phyloP scores from a whole-genome alignment of 176 grass and related monocot species.

The Eragrostis curvula region DNA sequence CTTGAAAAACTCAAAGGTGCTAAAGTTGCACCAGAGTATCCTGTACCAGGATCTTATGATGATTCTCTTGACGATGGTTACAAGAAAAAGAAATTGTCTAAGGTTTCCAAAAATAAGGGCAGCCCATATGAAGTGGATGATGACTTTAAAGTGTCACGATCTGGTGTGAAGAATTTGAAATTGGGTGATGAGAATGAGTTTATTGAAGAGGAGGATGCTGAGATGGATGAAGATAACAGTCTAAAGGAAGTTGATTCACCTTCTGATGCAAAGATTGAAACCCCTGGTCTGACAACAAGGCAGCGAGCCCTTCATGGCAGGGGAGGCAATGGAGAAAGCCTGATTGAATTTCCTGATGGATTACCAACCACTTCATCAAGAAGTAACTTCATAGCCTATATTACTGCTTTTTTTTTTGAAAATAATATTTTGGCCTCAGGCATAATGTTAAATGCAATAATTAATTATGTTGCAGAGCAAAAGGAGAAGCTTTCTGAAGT shows the following conservation, averaged over 20 bases:
- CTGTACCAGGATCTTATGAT: conserved; percentile 48
- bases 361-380: conserved; percentile 84
- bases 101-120: conserved; percentile 53
- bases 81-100: conserved; percentile 73
- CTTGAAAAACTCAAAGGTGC: conserved; percentile 69
- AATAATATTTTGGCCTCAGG: conserved; percentile 24
- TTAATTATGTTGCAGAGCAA: conserved; percentile 61
- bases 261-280: conserved; percentile 50
- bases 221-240: conserved; percentile 60
- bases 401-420: conserved; percentile 21
- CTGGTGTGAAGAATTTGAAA: conserved; percentile 54
- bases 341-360: conserved; percentile 93
- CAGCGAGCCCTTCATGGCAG: conserved; percentile 93
- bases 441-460: conserved; percentile 34
- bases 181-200: conserved; percentile 56
- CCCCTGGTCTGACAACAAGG: conserved; percentile 70
- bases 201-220: conserved; percentile 73
- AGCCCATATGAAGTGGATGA: conserved; percentile 74
- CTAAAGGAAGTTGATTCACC: conserved; percentile 48
- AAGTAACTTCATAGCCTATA: conserved; percentile 62
- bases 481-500: conserved; percentile 87
- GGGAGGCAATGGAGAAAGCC: conserved; percentile 69
- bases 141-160: conserved; percentile 61
- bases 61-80: conserved; percentile 52
- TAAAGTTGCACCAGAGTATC: conserved; percentile 54